phyloP scores from a whole-genome alignment of 179 eudicot species.

The Patellifolia procumbens region DNA sequence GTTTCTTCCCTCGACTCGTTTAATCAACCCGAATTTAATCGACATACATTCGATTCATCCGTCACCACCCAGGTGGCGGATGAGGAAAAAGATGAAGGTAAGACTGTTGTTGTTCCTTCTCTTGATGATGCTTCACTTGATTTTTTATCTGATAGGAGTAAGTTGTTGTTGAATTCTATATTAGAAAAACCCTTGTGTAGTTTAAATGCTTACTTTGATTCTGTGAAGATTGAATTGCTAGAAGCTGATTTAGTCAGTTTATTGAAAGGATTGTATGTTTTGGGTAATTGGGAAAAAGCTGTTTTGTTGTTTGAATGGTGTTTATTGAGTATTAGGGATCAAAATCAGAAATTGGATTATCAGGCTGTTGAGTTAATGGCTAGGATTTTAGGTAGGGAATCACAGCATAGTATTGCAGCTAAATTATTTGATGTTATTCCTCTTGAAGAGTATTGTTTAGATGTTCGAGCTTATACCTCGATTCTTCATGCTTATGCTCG shows the following conservation, averaged over 20 bases:
- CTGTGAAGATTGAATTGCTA: slow-evolving; percentile 46
- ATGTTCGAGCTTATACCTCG: slow-evolving; percentile 73
- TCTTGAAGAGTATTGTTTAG: slow-evolving; percentile 55
- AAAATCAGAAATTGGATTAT: slow-evolving; percentile 40
- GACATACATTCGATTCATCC: slow-evolving; percentile 23
- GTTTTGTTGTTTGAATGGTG: slow-evolving; percentile 74
- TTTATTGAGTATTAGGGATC: slow-evolving; percentile 34
- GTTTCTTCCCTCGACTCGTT: slow-evolving; percentile 29
- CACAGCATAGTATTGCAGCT: slow-evolving; percentile 65
- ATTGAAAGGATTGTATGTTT: slow-evolving; percentile 66
- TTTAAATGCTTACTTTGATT: slow-evolving; percentile 50
- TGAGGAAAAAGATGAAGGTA: slow-evolving; percentile 17
- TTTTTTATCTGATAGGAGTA: slow-evolving; percentile 57
- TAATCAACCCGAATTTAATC: slow-evolving; percentile 28
- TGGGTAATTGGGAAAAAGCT: slow-evolving; percentile 69
- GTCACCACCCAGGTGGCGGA: slow-evolving; percentile 19
- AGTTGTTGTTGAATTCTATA: slow-evolving; percentile 54
- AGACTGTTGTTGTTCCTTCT: slow-evolving; percentile 15
- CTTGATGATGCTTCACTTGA: slow-evolving; percentile 45
- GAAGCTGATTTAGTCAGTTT: slow-evolving; percentile 60
- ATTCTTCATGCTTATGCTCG: slow-evolving; percentile 76
- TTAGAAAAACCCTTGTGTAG: slow-evolving; percentile 45
- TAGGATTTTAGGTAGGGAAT: slow-evolving; percentile 75
- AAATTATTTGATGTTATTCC: slow-evolving; percentile 72
- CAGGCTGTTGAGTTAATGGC: slow-evolving; percentile 68